These are phyloP conservation scores for Botrytis galanthina DNA, from an alignment of 2,329 filamentous ascomycete species.

Conservation along the genomic window DNA sequence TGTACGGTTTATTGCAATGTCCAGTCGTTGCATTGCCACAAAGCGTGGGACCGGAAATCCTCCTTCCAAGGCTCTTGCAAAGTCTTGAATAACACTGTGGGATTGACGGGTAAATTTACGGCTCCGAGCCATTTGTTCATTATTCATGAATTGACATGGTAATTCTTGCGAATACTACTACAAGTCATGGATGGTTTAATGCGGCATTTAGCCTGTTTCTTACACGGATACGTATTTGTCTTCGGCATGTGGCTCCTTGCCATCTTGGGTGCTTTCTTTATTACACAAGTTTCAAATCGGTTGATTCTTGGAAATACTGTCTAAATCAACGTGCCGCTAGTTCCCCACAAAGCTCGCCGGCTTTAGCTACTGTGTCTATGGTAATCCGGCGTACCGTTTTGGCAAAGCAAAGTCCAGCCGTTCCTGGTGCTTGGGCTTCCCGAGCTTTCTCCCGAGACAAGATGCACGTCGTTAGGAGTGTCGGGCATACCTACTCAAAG, in stretches of 20 bases:
- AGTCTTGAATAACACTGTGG: not conserved
- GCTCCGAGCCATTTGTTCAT: not conserved
- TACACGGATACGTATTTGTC: not conserved
- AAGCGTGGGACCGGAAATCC: not conserved
- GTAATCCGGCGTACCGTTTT: not conserved
- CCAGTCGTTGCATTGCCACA: not conserved
- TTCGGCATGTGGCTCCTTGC: not conserved
- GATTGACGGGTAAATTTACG: not conserved
- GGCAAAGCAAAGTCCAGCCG: not conserved
- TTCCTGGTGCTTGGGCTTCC: not conserved
- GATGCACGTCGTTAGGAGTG: not conserved
- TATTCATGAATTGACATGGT: not conserved
- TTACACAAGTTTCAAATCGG: not conserved
- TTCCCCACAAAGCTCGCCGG: not conserved
- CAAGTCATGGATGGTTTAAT: not conserved
- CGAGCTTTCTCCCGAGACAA: not conserved
- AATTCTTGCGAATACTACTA: slow-evolving; percentile 7
- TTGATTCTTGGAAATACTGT: not conserved
- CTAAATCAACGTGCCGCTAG: not conserved
- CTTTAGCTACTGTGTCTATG: not conserved
- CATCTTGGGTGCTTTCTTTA: not conserved
- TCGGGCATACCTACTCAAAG: not conserved
- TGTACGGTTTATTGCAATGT: not conserved
- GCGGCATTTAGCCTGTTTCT: not conserved
- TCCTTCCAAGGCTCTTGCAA: not conserved